Conservation (phyloP, 768 basidiomycete species). For the Auriscalpium orientale region DNA sequence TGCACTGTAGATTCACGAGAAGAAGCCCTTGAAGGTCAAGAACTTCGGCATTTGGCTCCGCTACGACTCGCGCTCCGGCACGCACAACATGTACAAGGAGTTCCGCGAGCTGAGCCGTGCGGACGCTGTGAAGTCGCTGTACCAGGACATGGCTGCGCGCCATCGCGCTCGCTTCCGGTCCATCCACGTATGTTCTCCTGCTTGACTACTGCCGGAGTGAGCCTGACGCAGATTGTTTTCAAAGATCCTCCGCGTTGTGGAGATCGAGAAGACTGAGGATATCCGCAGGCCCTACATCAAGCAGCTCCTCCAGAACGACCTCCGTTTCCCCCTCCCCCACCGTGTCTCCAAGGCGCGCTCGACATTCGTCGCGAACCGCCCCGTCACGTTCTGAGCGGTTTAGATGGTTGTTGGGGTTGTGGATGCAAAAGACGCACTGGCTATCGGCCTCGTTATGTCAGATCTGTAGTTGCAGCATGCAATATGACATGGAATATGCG, state of each 20-base stretch:
- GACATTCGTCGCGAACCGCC: slow-evolving; percentile 75
- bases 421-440: background rate
- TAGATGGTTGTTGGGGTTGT: background rate
- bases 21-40: slow-evolving; percentile 97
- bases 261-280: slow-evolving; percentile 88
- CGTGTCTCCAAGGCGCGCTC: slow-evolving; percentile 73
- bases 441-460: background rate
- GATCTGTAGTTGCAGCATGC: background rate
- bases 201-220: background rate
- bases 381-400: slow-evolving; percentile 53
- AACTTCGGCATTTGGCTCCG: slow-evolving; percentile 99
- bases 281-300: slow-evolving; percentile 96
- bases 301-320: slow-evolving; percentile 81
- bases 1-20: slow-evolving; percentile 81
- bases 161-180: slow-evolving; percentile 99
- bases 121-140: slow-evolving; percentile 92
- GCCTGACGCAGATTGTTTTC: background rate
- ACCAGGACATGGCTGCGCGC: slow-evolving; percentile 99
- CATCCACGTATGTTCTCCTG: slow-evolving; percentile 68
- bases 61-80: slow-evolving; percentile 98
- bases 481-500: background rate
- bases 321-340: slow-evolving; percentile 97
- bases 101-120: slow-evolving; percentile 94
- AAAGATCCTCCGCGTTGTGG: slow-evolving; percentile 96
- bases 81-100: slow-evolving; percentile 99